Evolutionary conservation across 2,329 filamentous ascomycete genomes (phyloP), one percentile per base, ranked within the genome.

Genomic region (Alternaria sp.): DNA sequence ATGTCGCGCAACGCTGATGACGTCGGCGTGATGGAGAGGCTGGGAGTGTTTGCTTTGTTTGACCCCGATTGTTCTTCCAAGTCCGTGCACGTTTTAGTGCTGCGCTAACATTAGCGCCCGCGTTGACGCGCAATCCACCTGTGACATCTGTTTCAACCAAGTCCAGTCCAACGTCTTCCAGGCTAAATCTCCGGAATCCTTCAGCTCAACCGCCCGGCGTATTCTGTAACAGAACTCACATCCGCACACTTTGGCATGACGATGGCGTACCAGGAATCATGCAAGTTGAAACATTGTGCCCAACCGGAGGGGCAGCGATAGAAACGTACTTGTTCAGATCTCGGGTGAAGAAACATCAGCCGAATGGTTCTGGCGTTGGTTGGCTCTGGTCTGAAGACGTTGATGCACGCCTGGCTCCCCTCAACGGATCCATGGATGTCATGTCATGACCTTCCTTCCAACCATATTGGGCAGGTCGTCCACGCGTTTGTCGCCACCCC

Each of bases 351-450:
- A 59, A 59, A 62, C 52, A 57, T 51, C 30, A 43, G 46, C 36
- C 52, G 36, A 51, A 45, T 54, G 34, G 22, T 12, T 48, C 43
- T 48, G 40, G 32, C 16, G 2, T 10, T 34, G 22, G 30, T 36
- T 44, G 40, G 30, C 46, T 9, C 22, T 30, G 22, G 46, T 34
- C 14, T 38, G 32, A 25, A 34, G 46, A 32, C 46, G 20, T 36
- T 50, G 46, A 50, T 27, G 46, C 46, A 50, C 22, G 46, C 2
- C 30, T 36, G 30, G 51, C 54, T 58, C 63, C 49, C 72, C 55
- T 64, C 58, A 57, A 65, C 59, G 54, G 48, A 54, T 54, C 54
- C 46, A 45, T 46, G 60, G 62, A 66, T 69, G 40, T 25, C 40
- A 66, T 69, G 40, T 25, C 40, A 43, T 25, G 12, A 43, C 20